phyloP scores from a whole-genome alignment of 306 rosid genomes.

The Macrotyloma uniflorum region DNA sequence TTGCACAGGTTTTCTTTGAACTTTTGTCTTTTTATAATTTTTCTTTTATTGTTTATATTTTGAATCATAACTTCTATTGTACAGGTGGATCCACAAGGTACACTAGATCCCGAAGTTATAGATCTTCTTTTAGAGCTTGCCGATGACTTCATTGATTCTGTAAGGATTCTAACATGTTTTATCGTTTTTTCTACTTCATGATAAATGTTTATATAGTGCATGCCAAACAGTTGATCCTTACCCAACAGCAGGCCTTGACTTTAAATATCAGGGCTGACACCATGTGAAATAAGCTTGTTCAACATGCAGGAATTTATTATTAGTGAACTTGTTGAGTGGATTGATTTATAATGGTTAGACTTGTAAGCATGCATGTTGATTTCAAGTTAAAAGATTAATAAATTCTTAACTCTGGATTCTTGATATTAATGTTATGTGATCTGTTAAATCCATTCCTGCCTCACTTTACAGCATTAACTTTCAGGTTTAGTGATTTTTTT shows the following conservation, averaged over 20 bases:
- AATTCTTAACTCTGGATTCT: neutral
- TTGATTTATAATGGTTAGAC: constrained; percentile 17
- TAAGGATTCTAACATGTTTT: constrained; percentile 52
- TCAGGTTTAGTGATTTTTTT: neutral
- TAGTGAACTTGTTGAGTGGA: constrained; percentile 1
- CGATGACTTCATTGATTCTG: constrained; percentile 93
- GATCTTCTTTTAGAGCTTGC: constrained; percentile 95
- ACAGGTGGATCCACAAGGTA: constrained; percentile 90
- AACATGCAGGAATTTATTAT: neutral
- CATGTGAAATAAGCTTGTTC: neutral
- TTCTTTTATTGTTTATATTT: constrained; percentile 29
- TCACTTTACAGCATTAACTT: neutral
- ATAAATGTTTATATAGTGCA: neutral
- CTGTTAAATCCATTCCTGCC: neutral
- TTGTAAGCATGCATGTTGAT: neutral
- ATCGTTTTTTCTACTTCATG: neutral
- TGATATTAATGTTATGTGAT: constrained; percentile 8
- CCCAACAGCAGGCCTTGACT: neutral
- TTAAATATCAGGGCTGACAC: neutral
- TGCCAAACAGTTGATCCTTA: neutral
- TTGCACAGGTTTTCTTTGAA: constrained; percentile 72
- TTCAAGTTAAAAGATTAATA: neutral
- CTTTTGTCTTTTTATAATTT: neutral
- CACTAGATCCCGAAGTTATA: constrained; percentile 85
- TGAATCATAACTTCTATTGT: constrained; percentile 32